Percentiles rank a stretch among this genome's conserved stretches.
phyloP scores from a whole-genome alignment of 805 yeast species.

The Sugiyamaella marilandica region DNA sequence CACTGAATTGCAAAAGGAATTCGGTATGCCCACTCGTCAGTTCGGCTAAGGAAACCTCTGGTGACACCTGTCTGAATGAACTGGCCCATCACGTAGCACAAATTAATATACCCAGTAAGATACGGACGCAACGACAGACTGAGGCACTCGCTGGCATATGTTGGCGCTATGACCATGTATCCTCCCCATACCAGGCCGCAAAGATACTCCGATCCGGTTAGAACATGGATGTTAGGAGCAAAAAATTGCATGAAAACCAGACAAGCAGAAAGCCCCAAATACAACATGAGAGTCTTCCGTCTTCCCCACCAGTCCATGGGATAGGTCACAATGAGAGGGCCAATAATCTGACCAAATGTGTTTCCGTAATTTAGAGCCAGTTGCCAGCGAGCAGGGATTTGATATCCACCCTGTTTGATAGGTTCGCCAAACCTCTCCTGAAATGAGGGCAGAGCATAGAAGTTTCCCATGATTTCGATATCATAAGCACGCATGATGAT shows the following conservation, averaged over 20 bases:
- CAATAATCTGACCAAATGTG: conserved; percentile 40
- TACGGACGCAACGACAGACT: conserved; percentile 43
- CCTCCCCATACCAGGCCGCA: conserved; percentile 46
- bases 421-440: conserved; percentile 24
- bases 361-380: conserved; percentile 19
- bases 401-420: conserved; percentile 7
- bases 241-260: conserved; percentile 45
- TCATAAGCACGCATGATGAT: conserved; percentile 49
- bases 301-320: conserved; percentile 43
- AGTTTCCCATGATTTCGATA: conserved; percentile 36
- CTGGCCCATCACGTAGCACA: conserved; percentile 56
- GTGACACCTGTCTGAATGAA: conserved; percentile 49
- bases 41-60: conserved; percentile 30
- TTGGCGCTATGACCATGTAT: conserved; percentile 43
- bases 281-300: conserved; percentile 37
- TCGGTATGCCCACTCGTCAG: conserved; percentile 38
- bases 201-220: conserved; percentile 35
- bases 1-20: conserved; percentile 57
- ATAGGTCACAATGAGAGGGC: conserved; percentile 41
- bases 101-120: conserved; percentile 44
- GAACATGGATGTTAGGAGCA: conserved; percentile 35
- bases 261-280: conserved; percentile 31
- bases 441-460: conserved; percentile 34
- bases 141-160: conserved; percentile 53
- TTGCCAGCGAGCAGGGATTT: conserved; percentile 20